A percentile compares a stretch with the other conserved stretches of the same genome.
phyloP scores from a whole-genome alignment of 2,329 filamentous ascomycete species.

The Fusarium avenaceum region DNA sequence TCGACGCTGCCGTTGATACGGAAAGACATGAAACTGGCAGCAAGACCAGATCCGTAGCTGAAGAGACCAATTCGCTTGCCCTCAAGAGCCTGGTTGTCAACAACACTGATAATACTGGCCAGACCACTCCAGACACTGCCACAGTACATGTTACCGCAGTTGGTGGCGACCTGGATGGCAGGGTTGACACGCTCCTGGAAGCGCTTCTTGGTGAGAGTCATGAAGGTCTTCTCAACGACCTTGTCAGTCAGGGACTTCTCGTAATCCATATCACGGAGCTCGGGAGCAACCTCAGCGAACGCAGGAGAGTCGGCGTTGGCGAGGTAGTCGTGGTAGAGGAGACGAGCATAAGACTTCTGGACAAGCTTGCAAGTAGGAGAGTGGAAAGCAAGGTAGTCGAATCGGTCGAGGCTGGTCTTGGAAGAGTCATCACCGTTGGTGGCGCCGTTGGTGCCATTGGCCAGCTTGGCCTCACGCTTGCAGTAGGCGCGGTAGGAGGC shows the following conservation, averaged over 20 bases:
- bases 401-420: conserved; percentile 80
- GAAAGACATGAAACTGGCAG: conserved; percentile 79
- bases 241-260: conserved; percentile 84
- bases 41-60: conserved; percentile 84
- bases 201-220: conserved; percentile 85
- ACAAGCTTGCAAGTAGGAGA: conserved; percentile 90
- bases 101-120: conserved; percentile 75
- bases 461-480: conserved; percentile 74
- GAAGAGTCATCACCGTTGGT: conserved; percentile 60
- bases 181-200: conserved; percentile 83
- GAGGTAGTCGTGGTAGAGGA: conserved; percentile 89
- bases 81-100: conserved; percentile 72
- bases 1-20: conserved; percentile 79
- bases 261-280: conserved; percentile 84
- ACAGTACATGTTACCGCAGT: conserved; percentile 79
- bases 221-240: conserved; percentile 87
- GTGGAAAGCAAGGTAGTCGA: conserved; percentile 88
- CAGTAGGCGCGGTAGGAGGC: conserved; percentile 85
- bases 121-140: conserved; percentile 83
- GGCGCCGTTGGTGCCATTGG: conserved; percentile 69
- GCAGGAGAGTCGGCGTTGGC: conserved; percentile 74
- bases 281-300: conserved; percentile 81
- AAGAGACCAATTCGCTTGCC: conserved; percentile 82
- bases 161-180: conserved; percentile 80
- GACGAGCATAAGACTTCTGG: conserved; percentile 84